Base-by-base conservation (phyloP, 2,329 filamentous ascomycete species). In the Fusarium subtropicale region DNA sequence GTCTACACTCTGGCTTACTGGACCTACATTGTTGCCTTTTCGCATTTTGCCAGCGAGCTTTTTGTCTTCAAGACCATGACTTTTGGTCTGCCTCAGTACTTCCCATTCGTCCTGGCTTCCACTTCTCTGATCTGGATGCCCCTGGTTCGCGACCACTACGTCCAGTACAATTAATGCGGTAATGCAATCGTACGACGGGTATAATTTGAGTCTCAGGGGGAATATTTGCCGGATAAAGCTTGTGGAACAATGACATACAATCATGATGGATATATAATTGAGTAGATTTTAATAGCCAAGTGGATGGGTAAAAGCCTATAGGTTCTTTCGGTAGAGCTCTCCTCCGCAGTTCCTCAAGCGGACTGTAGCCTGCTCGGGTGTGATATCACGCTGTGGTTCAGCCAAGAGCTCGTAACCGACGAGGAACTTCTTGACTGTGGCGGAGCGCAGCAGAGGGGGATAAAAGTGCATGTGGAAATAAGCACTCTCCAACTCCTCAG, bases 381-480 rank as follows among this genome's bases (percentile, higher is more conserved):
- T 99, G 75, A 99, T 98, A 78, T 99, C 96, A 62, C 96, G 88
- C 81, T 99, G 96, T n/a, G 96, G 95, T 82, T 99, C 96, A 3
- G 92, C 96, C 88, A 99, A 89, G 81, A 99, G 86, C 81, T 99
- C 96, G 78, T 97, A 98, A 1, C 96, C 96, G 34, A 99, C 96
- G 54, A 98, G 81, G 81, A 98, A 99, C 82, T 99, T 99, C 73
- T 92, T 90, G 47, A 99, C 94, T 0, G 94, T 97, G 4, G 96
- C 94, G 47, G 94, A 97, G 59, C 96, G 90, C 69, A 99, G 85
- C 47, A 99, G 85, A 15, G 96, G 96, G 42, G 96, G 96, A 79
- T 97, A 98, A 80, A 99, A 99, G 82, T 99, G 96, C 83, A 99
- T 91, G 80, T 99, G 96, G 77, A 99, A 90, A 80, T 97, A 95